Base-by-base conservation (phyloP, 139 green algal genomes). In the Coelastrella sp. region DNA sequence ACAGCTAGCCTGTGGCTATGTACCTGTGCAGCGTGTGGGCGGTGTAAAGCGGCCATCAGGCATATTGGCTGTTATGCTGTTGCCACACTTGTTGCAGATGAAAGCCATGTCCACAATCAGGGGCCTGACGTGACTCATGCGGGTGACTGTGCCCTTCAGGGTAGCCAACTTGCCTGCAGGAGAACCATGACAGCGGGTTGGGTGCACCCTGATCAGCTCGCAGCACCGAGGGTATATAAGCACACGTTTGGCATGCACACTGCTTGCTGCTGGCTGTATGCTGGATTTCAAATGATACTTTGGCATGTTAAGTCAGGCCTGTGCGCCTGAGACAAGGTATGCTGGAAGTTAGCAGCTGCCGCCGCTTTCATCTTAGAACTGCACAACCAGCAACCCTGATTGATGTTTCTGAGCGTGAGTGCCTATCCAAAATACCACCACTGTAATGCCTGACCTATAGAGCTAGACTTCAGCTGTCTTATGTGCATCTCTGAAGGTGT, bases 61-160 rank as follows among this genome's bases (percentile, higher is more conserved):
- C 58, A 95, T 87, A 5, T 17, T 13, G 47, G 59, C 10, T 4
- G 10, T 47, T 5, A 65, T 82, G 3, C 47, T 71, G 57, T 60
- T 76, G 71, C 94, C 92, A 89, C 96, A 98, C 92, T 96, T 97
- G 85, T 86, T 93, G 91, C 97, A 99, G 0, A 93, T 91, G 90
- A 98, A 98, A 20, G 90, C 83, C 95, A 99, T 95, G 7, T 88
- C 58, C 2, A 80, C 93, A 11, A 98, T 92, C 61, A 98, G 86
- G 2, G 97, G 95, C 54, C 91, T 92, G 54, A 96, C 89, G 5
- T 92, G 89, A 20, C 94, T 96, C 82, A 95, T 92, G 10, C 97
- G 93, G 71, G 97, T 93, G 0, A 99, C 96, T 0, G 96, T 99
- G 74, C 97, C 97, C 3, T 90, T 91, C 54, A 99, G 78, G 3